Percentiles rank a stretch among this genome's conserved stretches.
These are phyloP conservation scores for Pezicula carpinea DNA, from an alignment of 2,329 filamentous ascomycete species.

Conservation along the genomic window DNA sequence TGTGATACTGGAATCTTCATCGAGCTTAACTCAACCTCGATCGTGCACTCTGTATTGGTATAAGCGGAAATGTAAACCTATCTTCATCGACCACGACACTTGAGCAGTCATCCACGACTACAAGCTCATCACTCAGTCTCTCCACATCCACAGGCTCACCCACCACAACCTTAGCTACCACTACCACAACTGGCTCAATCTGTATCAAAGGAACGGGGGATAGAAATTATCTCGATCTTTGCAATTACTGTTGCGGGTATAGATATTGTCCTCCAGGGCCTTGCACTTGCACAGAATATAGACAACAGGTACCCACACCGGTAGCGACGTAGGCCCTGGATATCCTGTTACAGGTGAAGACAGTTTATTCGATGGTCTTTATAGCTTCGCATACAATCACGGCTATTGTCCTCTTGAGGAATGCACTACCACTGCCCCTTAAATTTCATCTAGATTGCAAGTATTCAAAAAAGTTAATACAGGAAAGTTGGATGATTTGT, in stretches of 20 bases:
- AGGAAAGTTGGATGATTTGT: no score
- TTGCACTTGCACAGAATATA: conserved; percentile 12
- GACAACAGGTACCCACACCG: conserved; percentile 10
- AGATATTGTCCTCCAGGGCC: conserved; percentile 15
- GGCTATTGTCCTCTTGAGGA: conserved; percentile 37
- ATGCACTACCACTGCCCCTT: conserved; percentile 1
- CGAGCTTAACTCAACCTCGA: not conserved
- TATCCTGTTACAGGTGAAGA: conserved; percentile 29
- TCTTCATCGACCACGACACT: not conserved
- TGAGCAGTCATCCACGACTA: no score
- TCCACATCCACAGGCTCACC: not conserved
- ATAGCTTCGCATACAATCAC: conserved; percentile 39
- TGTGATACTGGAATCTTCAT: not conserved
- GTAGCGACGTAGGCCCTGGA: conserved; percentile 25
- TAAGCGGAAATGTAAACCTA: not conserved
- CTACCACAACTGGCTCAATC: not conserved
- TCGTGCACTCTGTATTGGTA: not conserved
- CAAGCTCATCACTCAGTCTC: not conserved
- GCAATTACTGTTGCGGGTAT: conserved; percentile 22
- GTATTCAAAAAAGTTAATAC: no score
- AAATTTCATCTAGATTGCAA: no score
- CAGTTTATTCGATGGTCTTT: conserved; percentile 37
- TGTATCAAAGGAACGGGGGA: conserved; percentile 14
- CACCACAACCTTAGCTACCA: not conserved
- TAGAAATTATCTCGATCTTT: conserved; percentile 32